phyloP scores from a whole-genome alignment of 208 protist genomes.

The Tritrichomonas musculus region DNA sequence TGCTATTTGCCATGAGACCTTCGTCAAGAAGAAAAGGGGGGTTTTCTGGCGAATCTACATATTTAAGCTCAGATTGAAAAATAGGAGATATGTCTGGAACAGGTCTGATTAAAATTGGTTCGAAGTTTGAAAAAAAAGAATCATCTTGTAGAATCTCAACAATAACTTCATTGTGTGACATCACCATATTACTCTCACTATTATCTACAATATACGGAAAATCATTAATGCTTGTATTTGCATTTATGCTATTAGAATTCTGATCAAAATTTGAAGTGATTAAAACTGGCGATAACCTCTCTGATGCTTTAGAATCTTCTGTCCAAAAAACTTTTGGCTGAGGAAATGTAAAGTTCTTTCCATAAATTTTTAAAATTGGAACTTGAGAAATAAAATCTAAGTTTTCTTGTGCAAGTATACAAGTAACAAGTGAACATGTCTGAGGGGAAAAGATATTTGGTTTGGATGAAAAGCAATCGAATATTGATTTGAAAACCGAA shows the following conservation, averaged over 20 bases:
- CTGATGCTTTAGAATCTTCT: not conserved
- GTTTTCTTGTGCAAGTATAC: not conserved
- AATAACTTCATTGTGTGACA: not conserved
- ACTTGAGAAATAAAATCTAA: not conserved
- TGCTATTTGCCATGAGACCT: not conserved
- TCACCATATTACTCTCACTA: not conserved
- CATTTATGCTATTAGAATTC: no score
- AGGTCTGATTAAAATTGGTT: not conserved
- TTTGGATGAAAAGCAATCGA: not conserved
- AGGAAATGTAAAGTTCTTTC: not conserved
- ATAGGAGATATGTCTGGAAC: not conserved
- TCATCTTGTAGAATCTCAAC: not conserved
- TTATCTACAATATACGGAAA: no score
- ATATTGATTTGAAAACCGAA: not conserved
- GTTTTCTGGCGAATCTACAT: not conserved
- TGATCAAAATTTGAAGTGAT: no score
- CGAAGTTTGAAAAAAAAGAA: not conserved
- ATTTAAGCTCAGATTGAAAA: not conserved
- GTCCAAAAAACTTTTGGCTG: not conserved
- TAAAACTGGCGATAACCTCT: not conserved
- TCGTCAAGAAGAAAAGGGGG: not conserved
- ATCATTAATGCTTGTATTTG: no score
- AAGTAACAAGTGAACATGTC: not conserved
- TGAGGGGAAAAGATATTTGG: not conserved
- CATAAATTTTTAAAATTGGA: not conserved